These are phyloP conservation scores for Claviceps humidiphila DNA, from an alignment of 2,329 filamentous ascomycete species.

Conservation along the genomic window DNA sequence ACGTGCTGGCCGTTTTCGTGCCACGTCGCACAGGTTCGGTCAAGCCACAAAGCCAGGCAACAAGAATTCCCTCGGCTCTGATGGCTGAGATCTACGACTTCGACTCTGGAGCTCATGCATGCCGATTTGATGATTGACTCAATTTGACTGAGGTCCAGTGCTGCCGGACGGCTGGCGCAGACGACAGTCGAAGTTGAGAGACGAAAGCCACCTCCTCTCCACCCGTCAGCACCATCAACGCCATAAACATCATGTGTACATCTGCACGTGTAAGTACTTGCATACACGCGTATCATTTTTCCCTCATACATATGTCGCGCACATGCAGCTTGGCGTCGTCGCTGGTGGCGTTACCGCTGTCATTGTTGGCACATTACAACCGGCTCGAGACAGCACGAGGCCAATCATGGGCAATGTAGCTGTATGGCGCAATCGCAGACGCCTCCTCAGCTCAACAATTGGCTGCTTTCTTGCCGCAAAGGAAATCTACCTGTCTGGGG, in stretches of 20 bases:
- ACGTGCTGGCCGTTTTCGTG: neutral
- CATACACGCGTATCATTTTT: too few species aligned
- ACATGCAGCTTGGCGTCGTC: neutral
- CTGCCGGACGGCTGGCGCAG: too few species aligned
- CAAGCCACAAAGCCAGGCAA: neutral
- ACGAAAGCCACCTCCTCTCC: too few species aligned
- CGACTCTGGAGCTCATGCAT: too few species aligned
- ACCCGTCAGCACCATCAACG: too few species aligned
- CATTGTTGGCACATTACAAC: neutral
- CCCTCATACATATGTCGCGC: neutral
- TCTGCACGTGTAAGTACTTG: too few species aligned
- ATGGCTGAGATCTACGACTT: neutral
- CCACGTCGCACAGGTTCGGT: neutral
- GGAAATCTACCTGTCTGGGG: neutral
- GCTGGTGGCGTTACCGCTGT: slow-evolving; percentile 3
- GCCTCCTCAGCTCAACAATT: neutral
- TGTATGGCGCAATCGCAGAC: slow-evolving; percentile 6
- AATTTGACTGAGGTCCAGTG: too few species aligned
- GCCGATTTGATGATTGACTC: too few species aligned
- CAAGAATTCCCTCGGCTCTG: neutral
- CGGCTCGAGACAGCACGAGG: neutral
- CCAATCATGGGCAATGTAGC: slow-evolving; percentile 3
- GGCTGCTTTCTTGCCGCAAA: neutral
- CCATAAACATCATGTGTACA: too few species aligned
- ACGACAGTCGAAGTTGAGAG: too few species aligned